Percentiles rank a stretch among this genome's conserved stretches.
Conservation (phyloP, 805 yeast genomes). For the Kodamaea hsintzibuensis region DNA sequence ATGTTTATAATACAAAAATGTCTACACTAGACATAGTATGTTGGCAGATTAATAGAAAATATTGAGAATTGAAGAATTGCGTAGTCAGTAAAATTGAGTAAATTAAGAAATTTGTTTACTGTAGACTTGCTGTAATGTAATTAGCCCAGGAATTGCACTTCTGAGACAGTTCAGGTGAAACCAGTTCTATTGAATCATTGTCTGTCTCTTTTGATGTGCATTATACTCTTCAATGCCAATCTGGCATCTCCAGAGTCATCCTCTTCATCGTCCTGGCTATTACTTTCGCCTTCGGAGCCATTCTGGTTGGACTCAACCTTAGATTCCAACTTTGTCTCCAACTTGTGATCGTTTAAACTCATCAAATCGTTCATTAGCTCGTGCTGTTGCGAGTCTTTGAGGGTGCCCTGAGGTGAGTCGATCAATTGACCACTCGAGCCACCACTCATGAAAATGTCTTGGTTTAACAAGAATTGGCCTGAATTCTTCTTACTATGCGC, state of each 20-base stretch:
- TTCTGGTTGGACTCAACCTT: not conserved
- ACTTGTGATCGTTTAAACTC: slow-evolving; percentile 12
- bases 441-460: slow-evolving; percentile 27
- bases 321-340: not conserved
- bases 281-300: not conserved
- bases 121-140: too few relatives aligned
- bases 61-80: not conserved
- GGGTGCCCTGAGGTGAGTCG: slow-evolving; percentile 6
- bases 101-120: not conserved
- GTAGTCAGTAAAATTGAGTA: not conserved
- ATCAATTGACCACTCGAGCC: slow-evolving; percentile 4
- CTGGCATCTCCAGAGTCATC: slow-evolving; percentile 42
- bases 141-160: too few relatives aligned
- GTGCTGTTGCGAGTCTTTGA: not conserved
- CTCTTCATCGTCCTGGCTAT: slow-evolving; percentile 12
- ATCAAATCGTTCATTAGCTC: slow-evolving; percentile 21
- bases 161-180: not conserved
- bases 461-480: slow-evolving; percentile 25
- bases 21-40: not conserved
- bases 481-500: slow-evolving; percentile 20
- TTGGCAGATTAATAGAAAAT: not conserved
- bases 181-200: not conserved
- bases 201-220: slow-evolving; percentile 10
- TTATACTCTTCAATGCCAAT: slow-evolving; percentile 37
- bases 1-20: not conserved